phyloP scores from a whole-genome alignment of 805 yeast genomes.

The Candida pini region DNA sequence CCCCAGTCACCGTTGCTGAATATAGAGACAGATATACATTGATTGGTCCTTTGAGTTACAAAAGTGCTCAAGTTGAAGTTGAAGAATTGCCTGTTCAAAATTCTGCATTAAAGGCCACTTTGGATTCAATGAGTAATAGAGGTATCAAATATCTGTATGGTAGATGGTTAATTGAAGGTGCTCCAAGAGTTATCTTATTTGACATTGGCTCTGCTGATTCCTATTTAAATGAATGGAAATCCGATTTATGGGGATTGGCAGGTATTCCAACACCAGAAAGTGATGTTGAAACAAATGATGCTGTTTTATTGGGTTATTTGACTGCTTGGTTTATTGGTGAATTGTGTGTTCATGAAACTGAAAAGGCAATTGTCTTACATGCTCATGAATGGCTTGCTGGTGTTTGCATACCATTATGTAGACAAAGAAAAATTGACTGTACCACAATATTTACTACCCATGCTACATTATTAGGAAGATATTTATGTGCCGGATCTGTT shows the following conservation, averaged over 20 bases:
- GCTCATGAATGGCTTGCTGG: constrained; percentile 99
- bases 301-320: constrained; percentile 84
- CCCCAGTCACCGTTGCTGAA: constrained; percentile 93
- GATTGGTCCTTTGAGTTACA: constrained; percentile 78
- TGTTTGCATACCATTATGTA: constrained; percentile 86
- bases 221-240: constrained; percentile 85
- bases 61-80: constrained; percentile 74
- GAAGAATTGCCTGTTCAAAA: constrained; percentile 55
- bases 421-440: constrained; percentile 86
- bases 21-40: constrained; percentile 81
- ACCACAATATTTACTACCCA: constrained; percentile 97
- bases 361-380: constrained; percentile 87
- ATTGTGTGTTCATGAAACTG: constrained; percentile 73
- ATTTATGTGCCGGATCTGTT: constrained; percentile 92
- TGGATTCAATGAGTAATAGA: constrained; percentile 73
- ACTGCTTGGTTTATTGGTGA: constrained; percentile 98
- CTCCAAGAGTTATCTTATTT: constrained; percentile 87
- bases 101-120: constrained; percentile 48
- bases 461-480: constrained; percentile 92
- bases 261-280: constrained; percentile 92
- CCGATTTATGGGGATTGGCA: constrained; percentile 84
- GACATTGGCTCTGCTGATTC: constrained; percentile 72
- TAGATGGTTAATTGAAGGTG: constrained; percentile 96
- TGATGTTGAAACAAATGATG: constrained; percentile 86
- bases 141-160: constrained; percentile 86